phyloP scores from a whole-genome alignment of 495 filamentous ascomycete species.

The Tuber magnatum region DNA sequence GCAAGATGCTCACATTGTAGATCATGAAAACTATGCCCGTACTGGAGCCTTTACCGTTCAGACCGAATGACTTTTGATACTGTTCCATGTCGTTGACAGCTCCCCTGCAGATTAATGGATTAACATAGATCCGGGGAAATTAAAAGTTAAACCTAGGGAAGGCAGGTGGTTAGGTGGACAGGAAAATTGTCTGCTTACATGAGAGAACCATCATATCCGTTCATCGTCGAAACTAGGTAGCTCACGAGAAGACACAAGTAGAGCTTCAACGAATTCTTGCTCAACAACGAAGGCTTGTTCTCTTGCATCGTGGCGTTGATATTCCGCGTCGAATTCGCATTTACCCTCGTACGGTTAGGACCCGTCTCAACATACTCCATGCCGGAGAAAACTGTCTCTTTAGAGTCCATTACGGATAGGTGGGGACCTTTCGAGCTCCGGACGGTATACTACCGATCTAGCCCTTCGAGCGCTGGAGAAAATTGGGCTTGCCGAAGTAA shows the following conservation, averaged over 20 bases:
- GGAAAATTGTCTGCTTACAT: constrained; percentile 13
- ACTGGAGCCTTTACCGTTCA: constrained; percentile 30
- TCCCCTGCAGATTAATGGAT: constrained; percentile 39
- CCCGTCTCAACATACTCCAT: not conserved
- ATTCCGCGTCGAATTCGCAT: constrained; percentile 41
- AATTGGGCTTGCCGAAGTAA: not conserved
- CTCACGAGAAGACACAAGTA: constrained; percentile 46
- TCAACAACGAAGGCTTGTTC: constrained; percentile 46
- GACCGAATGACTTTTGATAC: constrained; percentile 42
- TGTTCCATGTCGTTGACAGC: constrained; percentile 46
- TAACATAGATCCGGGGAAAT: not conserved
- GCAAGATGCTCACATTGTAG: constrained; percentile 48
- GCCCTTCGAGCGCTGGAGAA: not conserved
- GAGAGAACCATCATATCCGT: constrained; percentile 50
- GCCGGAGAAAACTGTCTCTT: not conserved
- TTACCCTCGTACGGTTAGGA: constrained; percentile 27
- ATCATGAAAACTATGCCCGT: constrained; percentile 53
- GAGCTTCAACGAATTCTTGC: constrained; percentile 48
- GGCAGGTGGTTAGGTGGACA: too few relatives aligned
- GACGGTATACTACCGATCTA: not conserved
- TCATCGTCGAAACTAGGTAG: constrained; percentile 48
- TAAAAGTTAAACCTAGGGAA: not conserved
- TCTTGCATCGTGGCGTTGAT: constrained; percentile 43
- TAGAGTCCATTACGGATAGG: constrained; percentile 17
- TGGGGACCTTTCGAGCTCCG: not conserved